A percentile compares a stretch with the other conserved stretches of the same genome.
Conservation (phyloP, 176 grass and related monocot species). For the Themeda triandra region DNA sequence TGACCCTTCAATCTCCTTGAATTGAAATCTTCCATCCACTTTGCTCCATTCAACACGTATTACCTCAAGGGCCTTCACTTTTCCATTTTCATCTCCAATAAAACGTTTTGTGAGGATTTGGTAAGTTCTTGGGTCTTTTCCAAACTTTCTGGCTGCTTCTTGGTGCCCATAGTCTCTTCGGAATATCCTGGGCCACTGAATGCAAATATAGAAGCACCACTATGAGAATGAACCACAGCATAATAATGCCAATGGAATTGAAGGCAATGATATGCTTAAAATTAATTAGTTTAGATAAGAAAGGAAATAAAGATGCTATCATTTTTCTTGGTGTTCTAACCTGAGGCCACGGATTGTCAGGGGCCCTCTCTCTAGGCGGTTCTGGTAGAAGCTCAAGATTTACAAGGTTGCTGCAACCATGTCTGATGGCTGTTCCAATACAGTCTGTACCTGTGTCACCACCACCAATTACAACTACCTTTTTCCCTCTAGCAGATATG, state of each 20-base stretch:
- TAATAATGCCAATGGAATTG: neutral
- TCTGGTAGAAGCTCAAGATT: constrained; percentile 58
- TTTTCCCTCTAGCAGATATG: constrained; percentile 57
- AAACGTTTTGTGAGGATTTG: constrained; percentile 58
- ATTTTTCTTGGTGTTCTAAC: constrained; percentile 8
- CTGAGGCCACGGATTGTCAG: constrained; percentile 66
- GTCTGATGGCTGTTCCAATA: constrained; percentile 58
- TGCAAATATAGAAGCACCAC: neutral
- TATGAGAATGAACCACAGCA: constrained; percentile 16
- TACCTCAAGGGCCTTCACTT: constrained; percentile 51
- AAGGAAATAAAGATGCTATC: neutral
- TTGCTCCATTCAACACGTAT: constrained; percentile 41
- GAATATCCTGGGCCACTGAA: constrained; percentile 49
- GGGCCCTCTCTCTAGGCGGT: constrained; percentile 39
- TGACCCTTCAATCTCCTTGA: constrained; percentile 54
- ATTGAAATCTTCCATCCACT: constrained; percentile 45
- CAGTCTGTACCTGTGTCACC: constrained; percentile 75
- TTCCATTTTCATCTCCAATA: constrained; percentile 46
- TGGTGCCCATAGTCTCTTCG: constrained; percentile 60
- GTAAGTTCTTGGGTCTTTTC: constrained; percentile 61
- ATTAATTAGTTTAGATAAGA: neutral
- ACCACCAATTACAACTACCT: constrained; percentile 61
- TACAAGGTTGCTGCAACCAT: constrained; percentile 43
- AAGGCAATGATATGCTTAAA: neutral
- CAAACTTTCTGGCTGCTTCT: constrained; percentile 56